phyloP scores from a whole-genome alignment of 164 flowering plant genomes.

The Liquidambar formosana region DNA sequence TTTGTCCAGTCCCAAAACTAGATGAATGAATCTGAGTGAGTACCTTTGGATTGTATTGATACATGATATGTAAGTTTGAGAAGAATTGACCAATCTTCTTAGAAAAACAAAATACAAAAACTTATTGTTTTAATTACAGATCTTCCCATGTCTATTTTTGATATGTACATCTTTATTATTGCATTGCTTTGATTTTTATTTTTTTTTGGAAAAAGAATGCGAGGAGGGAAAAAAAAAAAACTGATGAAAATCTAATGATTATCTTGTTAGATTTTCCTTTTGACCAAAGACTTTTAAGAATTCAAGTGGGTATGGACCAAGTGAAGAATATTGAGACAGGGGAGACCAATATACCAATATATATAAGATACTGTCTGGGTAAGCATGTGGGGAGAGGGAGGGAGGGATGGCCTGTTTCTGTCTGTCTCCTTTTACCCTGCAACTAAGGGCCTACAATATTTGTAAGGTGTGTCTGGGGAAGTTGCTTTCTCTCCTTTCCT shows the following conservation, averaged over 20 bases:
- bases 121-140: too few relatives aligned
- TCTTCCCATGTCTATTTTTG: too few relatives aligned
- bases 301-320: constrained; percentile 3
- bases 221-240: too few relatives aligned
- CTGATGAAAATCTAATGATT: neutral
- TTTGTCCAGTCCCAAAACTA: neutral
- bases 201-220: too few relatives aligned
- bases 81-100: neutral
- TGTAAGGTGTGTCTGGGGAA: neutral
- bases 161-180: too few relatives aligned
- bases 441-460: constrained; percentile 11
- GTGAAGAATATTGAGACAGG: constrained; percentile 16
- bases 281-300: constrained; percentile 2
- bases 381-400: constrained; percentile 22
- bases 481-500: neutral
- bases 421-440: constrained; percentile 22
- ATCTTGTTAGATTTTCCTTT: constrained; percentile 8
- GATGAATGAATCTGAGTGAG: too few relatives aligned
- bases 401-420: constrained; percentile 25
- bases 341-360: constrained; percentile 25
- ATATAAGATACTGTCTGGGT: constrained; percentile 4
- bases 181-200: too few relatives aligned
- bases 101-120: neutral
- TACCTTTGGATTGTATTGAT: constrained; percentile 1
- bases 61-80: neutral